Conservation (phyloP, 192 early-diverging fungal genomes). For the Mortierella claussenii region DNA sequence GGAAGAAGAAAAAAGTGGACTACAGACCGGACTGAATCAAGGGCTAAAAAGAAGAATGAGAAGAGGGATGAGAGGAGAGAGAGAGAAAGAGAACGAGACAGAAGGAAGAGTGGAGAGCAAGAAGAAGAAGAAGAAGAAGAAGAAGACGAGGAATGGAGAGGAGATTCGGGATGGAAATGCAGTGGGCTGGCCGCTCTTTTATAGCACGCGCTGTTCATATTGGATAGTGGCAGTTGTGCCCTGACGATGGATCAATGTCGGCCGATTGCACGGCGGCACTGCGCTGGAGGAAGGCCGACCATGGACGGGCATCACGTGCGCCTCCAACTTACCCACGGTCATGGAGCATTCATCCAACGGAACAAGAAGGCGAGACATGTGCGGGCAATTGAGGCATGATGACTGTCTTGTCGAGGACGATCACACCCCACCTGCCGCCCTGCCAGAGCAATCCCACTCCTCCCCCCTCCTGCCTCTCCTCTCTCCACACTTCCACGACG, state of each 20-base stretch:
- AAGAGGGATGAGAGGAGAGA: conserved; percentile 1
- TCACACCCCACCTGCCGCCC: no score
- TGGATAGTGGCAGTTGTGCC: neutral
- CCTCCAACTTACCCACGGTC: no score
- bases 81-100: conserved; percentile 5
- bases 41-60: neutral
- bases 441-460: no score
- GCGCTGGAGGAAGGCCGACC: no score
- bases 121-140: neutral
- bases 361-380: no score
- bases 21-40: no score
- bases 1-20: neutral
- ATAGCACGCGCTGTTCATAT: neutral
- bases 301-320: no score
- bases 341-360: no score
- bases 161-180: neutral
- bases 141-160: neutral
- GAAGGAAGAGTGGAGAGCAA: neutral
- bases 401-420: no score
- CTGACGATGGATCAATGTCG: neutral
- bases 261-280: neutral
- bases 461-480: no score
- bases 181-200: neutral
- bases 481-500: no score
- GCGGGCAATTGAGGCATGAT: no score